A percentile compares a stretch with the other conserved stretches of the same genome.
Evolutionary conservation across 2,329 filamentous ascomycete species (phyloP).

Genomic region (Rhynchosporium agropyri): DNA sequence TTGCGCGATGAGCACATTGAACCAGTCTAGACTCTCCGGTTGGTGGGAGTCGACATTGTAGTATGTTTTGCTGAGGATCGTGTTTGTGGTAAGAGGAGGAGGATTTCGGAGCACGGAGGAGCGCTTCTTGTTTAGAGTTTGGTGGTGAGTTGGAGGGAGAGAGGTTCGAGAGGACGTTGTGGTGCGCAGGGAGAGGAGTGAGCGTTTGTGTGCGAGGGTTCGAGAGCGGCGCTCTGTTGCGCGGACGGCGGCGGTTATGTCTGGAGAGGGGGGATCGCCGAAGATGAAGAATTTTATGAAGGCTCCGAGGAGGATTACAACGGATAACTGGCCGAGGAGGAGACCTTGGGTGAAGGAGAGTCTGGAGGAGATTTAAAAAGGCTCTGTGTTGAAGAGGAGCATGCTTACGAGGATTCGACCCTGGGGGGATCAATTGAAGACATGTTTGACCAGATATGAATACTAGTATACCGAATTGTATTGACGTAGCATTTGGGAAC

Average conservation of each 20-base stretch:
- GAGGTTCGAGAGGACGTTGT: slow-evolving; percentile 41
- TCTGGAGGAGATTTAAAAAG: slow-evolving; percentile 12
- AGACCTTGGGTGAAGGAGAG: slow-evolving; percentile 84
- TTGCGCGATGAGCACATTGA: slow-evolving; percentile 95
- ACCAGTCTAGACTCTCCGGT: slow-evolving; percentile 96
- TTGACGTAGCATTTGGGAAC: background rate
- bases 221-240: slow-evolving; percentile 74
- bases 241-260: slow-evolving; percentile 74
- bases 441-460: slow-evolving; percentile 24
- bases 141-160: slow-evolving; percentile 40
- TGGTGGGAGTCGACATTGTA: slow-evolving; percentile 96
- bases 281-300: slow-evolving; percentile 99
- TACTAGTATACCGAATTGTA: background rate
- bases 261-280: slow-evolving; percentile 84
- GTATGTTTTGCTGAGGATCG: slow-evolving; percentile 94
- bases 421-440: slow-evolving; percentile 29
- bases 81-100: slow-evolving; percentile 82
- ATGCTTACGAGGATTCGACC: slow-evolving; percentile 48
- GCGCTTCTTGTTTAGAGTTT: slow-evolving; percentile 61
- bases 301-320: slow-evolving; percentile 85
- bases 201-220: slow-evolving; percentile 75
- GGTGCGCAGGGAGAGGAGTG: slow-evolving; percentile 64
- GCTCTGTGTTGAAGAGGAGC: slow-evolving; percentile 1
- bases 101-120: slow-evolving; percentile 74
- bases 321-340: slow-evolving; percentile 88